phyloP scores from a whole-genome alignment of 768 basidiomycete genomes.

The Auricularia cornea region DNA sequence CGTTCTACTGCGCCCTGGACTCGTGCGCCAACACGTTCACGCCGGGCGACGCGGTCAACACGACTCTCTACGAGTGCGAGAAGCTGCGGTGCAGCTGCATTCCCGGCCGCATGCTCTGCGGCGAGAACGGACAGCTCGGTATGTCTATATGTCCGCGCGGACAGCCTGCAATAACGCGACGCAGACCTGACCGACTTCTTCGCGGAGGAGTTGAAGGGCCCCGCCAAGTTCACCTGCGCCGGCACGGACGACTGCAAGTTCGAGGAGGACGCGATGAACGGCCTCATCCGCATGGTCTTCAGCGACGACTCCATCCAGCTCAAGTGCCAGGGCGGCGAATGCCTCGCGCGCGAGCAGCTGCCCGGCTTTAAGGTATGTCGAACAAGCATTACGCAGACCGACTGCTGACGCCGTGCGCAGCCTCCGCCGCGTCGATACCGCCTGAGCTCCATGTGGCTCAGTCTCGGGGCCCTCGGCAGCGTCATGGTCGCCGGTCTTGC shows the following conservation, averaged over 20 bases:
- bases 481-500: neutral
- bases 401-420: constrained; percentile 21
- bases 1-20: constrained; percentile 87
- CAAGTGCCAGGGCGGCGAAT: constrained; percentile 83
- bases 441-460: neutral
- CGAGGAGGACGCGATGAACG: constrained; percentile 95
- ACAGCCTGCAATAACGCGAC: neutral
- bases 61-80: constrained; percentile 71
- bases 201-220: constrained; percentile 80
- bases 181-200: constrained; percentile 92
- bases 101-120: constrained; percentile 91
- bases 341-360: constrained; percentile 86
- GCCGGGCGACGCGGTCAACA: constrained; percentile 55
- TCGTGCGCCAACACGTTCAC: constrained; percentile 45
- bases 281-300: constrained; percentile 86
- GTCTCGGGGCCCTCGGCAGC: neutral
- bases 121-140: constrained; percentile 91
- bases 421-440: neutral
- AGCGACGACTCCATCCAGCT: constrained; percentile 87
- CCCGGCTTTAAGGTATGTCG: constrained; percentile 72
- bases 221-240: constrained; percentile 77
- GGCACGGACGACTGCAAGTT: constrained; percentile 59
- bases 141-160: constrained; percentile 19
- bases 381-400: constrained; percentile 24
- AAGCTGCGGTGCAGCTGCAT: constrained; percentile 86